phyloP scores from a whole-genome alignment of 768 basidiomycete species.

The Daedalea quercina region DNA sequence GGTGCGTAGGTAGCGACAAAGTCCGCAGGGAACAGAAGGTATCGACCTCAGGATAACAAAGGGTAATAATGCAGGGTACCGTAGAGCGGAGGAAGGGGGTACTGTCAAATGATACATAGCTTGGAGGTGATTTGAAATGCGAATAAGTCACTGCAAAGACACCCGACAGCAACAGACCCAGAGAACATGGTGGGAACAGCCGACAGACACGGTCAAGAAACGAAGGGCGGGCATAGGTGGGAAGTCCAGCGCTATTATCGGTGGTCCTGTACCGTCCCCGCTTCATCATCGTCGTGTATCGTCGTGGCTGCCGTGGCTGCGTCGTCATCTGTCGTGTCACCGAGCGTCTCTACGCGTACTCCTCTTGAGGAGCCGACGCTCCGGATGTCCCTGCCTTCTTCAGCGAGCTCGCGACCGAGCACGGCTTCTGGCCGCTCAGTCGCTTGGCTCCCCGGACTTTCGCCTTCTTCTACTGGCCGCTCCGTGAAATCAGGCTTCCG shows the following conservation, averaged over 20 bases:
- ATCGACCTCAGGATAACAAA: slow-evolving; percentile 3
- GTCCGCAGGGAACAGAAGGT: slow-evolving; percentile 4
- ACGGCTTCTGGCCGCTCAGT: slow-evolving; percentile 32
- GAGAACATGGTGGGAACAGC: background rate
- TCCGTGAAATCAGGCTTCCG: slow-evolving; percentile 86
- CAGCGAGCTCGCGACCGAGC: slow-evolving; percentile 71
- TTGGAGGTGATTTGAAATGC: background rate
- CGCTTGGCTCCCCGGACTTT: slow-evolving; percentile 37
- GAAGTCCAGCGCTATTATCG: slow-evolving; percentile 21
- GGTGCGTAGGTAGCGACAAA: slow-evolving; percentile 5
- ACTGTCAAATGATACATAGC: slow-evolving; percentile 6
- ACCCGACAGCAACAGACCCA: slow-evolving; percentile 1
- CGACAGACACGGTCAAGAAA: background rate
- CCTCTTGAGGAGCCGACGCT: slow-evolving; percentile 78
- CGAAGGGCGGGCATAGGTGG: slow-evolving; percentile 2
- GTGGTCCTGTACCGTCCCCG: slow-evolving; percentile 33
- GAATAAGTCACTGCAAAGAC: slow-evolving; percentile 4
- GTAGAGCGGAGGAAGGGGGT: background rate
- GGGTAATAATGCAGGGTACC: slow-evolving; percentile 8
- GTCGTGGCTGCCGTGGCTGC: slow-evolving; percentile 17
- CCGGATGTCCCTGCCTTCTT: slow-evolving; percentile 84
- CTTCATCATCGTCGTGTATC: slow-evolving; percentile 28
- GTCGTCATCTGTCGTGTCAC: slow-evolving; percentile 34
- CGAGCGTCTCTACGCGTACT: slow-evolving; percentile 67
- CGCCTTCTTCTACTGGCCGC: slow-evolving; percentile 62